These are phyloP conservation scores for Phytophthora cryptogea DNA, from an alignment of 352 stramenopile species.

Conservation along the genomic window DNA sequence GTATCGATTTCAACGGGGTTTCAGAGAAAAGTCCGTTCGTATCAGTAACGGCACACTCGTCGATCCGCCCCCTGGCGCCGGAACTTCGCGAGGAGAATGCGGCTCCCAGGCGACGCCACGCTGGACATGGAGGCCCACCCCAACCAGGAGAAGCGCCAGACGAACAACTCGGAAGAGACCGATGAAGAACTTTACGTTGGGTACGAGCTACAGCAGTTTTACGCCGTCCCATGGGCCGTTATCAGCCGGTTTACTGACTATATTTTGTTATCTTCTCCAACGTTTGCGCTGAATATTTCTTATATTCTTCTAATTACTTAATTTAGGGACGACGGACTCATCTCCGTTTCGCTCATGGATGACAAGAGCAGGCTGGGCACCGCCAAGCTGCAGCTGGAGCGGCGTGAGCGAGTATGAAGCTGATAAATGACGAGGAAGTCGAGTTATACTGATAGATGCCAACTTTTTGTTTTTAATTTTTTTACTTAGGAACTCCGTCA, in stretches of 20 bases:
- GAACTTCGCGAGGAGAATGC: conserved; percentile 13
- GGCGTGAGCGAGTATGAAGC: conserved; percentile 41
- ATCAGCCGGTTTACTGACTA: conserved; percentile 14
- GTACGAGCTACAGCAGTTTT: conserved; percentile 35
- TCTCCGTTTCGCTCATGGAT: conserved; percentile 48
- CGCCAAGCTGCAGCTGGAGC: conserved; percentile 48
- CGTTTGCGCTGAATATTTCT: neutral
- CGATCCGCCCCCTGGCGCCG: neutral
- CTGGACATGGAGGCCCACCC: conserved; percentile 19
- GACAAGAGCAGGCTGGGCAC: conserved; percentile 55
- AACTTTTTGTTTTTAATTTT: conserved; percentile 11
- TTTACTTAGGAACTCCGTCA: conserved; percentile 69
- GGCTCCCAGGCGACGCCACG: conserved; percentile 6
- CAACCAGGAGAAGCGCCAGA: conserved; percentile 29
- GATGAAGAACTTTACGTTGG: conserved; percentile 72
- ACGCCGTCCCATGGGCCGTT: conserved; percentile 14
- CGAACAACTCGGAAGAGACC: conserved; percentile 20
- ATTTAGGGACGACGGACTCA: conserved; percentile 63
- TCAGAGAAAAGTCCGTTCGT: conserved; percentile 16
- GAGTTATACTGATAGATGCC: neutral
- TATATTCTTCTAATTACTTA: conserved; percentile 2
- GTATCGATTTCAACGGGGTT: neutral
- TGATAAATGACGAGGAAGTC: neutral
- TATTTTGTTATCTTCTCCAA: conserved; percentile 4
- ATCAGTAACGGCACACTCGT: conserved; percentile 19